Evolutionary conservation across 108 stramenopile genomes (phyloP), one percentile per base, ranked within the genome.

Genomic region (Poteriospumella lacustris): DNA sequence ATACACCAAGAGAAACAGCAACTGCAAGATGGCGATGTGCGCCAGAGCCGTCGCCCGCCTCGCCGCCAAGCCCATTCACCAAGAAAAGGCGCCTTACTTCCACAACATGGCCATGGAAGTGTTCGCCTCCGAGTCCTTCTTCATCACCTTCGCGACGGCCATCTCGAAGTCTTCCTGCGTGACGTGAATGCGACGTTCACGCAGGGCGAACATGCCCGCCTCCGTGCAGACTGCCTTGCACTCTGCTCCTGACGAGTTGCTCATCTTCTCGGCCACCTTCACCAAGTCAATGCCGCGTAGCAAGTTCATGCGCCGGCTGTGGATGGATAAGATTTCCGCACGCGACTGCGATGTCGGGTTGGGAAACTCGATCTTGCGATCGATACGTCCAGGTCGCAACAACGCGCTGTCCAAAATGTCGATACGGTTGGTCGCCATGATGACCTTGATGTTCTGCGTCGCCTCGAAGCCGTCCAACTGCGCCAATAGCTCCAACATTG

Each of bases 161-260:
- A 99, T 97, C 87, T 97, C 96, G 82, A 99, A 99, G 89, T 99
- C 98, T 85, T 99, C 98, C 86, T 99, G 98, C 0, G 96, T 99
- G 0, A 99, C 96, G 85, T 99, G 96, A 39, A 97, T 95, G 59
- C 96, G 91, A 76, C 96, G 89, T 86, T 97, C 96, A 76, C 98
- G 85, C 70, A 99, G 82, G n/a, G 98, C 98, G 86, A 97, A 97
- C 98, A 99, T 99, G 76, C 98, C 98, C 19, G 98, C 98, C 82
- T 99, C 98, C 3, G 96, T 97, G 84, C 98, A 99, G 12, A 97
- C 97, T n/a, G 94, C 96, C 90, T 99, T 97, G 87, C 96, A 97
- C 88, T 99, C 97, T 12, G 97, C 97, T 38, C 97, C 97, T 59
- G 92, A 92, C 9, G 96, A 89, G 85, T 92, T 93, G 42, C 84